Conservation (phyloP, 371 early-diverging fungal genomes). For the Rhizopus delemar region DNA sequence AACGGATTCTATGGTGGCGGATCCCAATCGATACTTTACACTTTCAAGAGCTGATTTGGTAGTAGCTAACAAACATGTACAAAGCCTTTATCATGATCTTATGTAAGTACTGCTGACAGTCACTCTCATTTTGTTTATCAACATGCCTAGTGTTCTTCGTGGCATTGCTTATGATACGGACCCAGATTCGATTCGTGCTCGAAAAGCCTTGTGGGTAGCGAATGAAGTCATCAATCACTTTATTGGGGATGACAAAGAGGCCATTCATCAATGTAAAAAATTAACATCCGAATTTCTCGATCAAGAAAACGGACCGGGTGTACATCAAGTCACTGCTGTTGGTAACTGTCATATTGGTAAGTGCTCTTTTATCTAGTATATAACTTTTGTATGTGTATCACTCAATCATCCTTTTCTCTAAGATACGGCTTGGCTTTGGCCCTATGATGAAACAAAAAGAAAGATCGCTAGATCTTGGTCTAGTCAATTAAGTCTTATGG, state of each 20-base stretch:
- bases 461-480: constrained; percentile 94
- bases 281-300: constrained; percentile 68
- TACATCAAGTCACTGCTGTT: constrained; percentile 75
- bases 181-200: constrained; percentile 61
- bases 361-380: constrained; percentile 31
- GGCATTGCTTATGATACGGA: constrained; percentile 81
- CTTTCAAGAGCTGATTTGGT: constrained; percentile 68
- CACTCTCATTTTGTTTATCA: background rate
- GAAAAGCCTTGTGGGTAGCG: constrained; percentile 72
- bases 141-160: constrained; percentile 60
- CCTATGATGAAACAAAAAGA: constrained; percentile 94
- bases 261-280: constrained; percentile 58
- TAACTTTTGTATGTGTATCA: background rate
- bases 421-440: constrained; percentile 88
- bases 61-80: constrained; percentile 67
- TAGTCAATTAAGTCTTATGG: constrained; percentile 83
- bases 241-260: constrained; percentile 50
- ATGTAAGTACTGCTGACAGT: constrained; percentile 22
- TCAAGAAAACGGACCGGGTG: constrained; percentile 52
- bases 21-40: constrained; percentile 58
- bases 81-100: constrained; percentile 71
- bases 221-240: constrained; percentile 83
- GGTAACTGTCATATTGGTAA: constrained; percentile 86
- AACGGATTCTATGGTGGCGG: constrained; percentile 67
- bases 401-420: background rate